Base-by-base conservation (phyloP, 148 eudicot species). In the Vaccinium vitisidaea region DNA sequence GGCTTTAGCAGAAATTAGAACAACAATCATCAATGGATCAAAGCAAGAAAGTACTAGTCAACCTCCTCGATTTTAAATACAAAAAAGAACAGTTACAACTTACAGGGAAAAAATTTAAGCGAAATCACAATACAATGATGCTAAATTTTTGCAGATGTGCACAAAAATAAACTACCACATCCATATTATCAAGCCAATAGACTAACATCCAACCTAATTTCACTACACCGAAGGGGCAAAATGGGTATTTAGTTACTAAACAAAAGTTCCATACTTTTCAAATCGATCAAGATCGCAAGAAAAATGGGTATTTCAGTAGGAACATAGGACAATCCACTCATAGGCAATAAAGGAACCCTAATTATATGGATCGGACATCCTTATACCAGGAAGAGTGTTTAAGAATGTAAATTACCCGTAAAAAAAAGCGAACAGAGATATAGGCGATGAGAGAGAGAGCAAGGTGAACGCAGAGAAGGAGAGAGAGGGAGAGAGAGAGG, bases 81-180 rank as follows among this genome's bases (percentile, higher is more conserved):
- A 46, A 10, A 50, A 25, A 55, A n/a, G 25, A 27, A 27, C 15
- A 19, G 27, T 43, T 7, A 12, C 59, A 36, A 27, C 39, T 36
- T 36, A 36, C 39, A 36, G 39, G 3, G 18, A 10, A 56, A 32
- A n/a, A 8, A 3, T 56, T 13, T 65, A 10, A 10, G n/a, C 61
- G 53, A 80, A 58, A 58, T 39, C 32, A 39, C 83, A 80, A 15
- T 16, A 59, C 81, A 84, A 54, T 77, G 15, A 77, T 36, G 56
- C 21, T 2, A 6, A 63, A 46, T 6, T 59, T 30, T 21, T 6
- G 50, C 32, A 71, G 3, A 36, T 7, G 19, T 3, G 18, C n/a
- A 75, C 21, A 56, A 25, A 39, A 12, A 14, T 16, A 36, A 52
- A 27, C 1, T 55, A 55, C 65, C 12, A 0, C 4, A 59, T 61